Evolutionary conservation across 2,329 filamentous ascomycete genomes (phyloP).

Genomic region (Mariannaea elegans): DNA sequence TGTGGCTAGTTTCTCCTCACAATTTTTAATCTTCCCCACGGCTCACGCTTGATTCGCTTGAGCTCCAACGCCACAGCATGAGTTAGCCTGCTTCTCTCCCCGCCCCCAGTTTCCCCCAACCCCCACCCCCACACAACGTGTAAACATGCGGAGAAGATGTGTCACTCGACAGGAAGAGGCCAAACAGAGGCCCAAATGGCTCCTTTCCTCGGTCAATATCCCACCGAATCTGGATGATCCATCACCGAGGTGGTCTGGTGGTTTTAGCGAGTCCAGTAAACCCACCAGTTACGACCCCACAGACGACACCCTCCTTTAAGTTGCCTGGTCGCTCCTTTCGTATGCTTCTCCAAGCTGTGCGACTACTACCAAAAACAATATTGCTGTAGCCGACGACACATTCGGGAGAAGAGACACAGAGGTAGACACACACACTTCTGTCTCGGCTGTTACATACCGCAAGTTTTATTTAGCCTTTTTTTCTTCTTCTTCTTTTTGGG

Average conservation of each 20-base stretch:
- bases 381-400: not conserved
- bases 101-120: not conserved
- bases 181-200: not conserved
- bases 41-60: not conserved
- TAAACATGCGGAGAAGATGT: not conserved
- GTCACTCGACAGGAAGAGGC: not conserved
- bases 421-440: not conserved
- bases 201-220: conserved; percentile 13
- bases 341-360: not conserved
- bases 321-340: not conserved
- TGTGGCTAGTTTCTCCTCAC: not conserved
- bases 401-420: not conserved
- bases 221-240: conserved; percentile 12
- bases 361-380: not conserved
- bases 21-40: not conserved
- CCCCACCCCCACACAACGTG: not conserved
- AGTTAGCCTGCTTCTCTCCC: not conserved
- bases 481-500: not conserved
- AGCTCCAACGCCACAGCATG: not conserved
- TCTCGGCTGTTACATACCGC: not conserved
- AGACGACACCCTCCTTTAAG: conserved; percentile 12
- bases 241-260: conserved; percentile 12
- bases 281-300: conserved; percentile 20
- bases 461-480: not conserved
- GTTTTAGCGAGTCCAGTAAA: not conserved